These are phyloP conservation scores for Pistacia atlantica DNA, from an alignment of 345 rosid species.

Conservation along the genomic window DNA sequence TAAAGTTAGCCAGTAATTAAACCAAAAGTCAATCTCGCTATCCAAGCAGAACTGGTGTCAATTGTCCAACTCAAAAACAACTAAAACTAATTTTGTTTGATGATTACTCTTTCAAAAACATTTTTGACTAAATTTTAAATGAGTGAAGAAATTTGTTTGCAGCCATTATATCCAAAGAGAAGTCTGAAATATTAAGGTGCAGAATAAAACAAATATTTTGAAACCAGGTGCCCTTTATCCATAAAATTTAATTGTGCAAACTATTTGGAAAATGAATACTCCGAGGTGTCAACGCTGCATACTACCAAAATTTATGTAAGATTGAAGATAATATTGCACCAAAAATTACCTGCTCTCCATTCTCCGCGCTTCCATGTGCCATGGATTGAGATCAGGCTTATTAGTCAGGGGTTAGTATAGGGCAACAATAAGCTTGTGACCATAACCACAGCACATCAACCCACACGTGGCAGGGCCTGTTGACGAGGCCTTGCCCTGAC, in stretches of 20 bases:
- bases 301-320: background rate
- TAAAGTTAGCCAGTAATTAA: background rate
- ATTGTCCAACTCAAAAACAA: background rate
- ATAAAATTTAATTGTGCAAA: background rate
- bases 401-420: constrained; percentile 32
- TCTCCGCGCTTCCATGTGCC: constrained; percentile 29
- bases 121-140: too few species aligned
- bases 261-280: background rate
- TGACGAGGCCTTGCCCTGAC: constrained; percentile 68
- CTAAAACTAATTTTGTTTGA: background rate
- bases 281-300: background rate
- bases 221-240: background rate
- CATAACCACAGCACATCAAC: constrained; percentile 29
- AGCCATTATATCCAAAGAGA: background rate
- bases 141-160: background rate
- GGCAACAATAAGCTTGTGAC: constrained; percentile 21
- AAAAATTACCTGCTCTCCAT: constrained; percentile 43
- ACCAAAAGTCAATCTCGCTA: background rate
- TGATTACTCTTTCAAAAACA: background rate
- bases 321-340: background rate
- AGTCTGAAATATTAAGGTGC: background rate
- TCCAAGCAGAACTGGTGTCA: background rate
- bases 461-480: constrained; percentile 41
- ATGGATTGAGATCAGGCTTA: constrained; percentile 26
- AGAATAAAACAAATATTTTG: background rate